Evolutionary conservation across 306 rosid species (phyloP).

Genomic region (Parietaria judaica): DNA sequence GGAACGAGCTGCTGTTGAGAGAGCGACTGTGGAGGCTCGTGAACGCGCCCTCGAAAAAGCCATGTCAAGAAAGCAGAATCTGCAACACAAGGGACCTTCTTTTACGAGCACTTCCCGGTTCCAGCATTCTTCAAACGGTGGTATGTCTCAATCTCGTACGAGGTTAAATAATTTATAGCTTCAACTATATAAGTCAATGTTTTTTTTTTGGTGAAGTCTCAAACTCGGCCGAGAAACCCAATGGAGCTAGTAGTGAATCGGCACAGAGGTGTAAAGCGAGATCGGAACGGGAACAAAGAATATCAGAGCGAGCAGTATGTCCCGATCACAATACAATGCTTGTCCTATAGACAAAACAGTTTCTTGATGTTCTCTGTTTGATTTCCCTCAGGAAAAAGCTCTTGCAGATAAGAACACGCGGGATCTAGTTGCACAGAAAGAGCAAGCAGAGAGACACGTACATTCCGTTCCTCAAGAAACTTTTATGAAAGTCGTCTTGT

Average conservation of each 20-base stretch:
- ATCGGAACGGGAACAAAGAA: slow-evolving; percentile 72
- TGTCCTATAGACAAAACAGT: slow-evolving; percentile 12
- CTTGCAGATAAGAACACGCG: slow-evolving; percentile 89
- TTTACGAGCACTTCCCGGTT: slow-evolving; percentile 31
- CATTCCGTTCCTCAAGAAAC: slow-evolving; percentile 11
- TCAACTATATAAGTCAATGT: no score
- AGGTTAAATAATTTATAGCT: slow-evolving; percentile 2
- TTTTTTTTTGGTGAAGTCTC: slow-evolving; percentile 31
- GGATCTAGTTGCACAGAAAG: slow-evolving; percentile 66
- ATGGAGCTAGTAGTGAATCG: slow-evolving; percentile 51
- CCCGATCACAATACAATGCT: slow-evolving; percentile 18
- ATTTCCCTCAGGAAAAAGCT: slow-evolving; percentile 64
- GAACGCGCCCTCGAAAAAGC: slow-evolving; percentile 84
- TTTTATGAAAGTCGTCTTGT: slow-evolving; percentile 5
- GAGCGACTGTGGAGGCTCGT: slow-evolving; percentile 82
- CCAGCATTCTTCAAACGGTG: slow-evolving; percentile 55
- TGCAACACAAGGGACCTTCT: slow-evolving; percentile 28
- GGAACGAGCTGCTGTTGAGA: slow-evolving; percentile 93
- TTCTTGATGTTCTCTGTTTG: slow-evolving; percentile 21
- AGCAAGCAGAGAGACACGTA: slow-evolving; percentile 90
- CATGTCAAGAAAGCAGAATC: slow-evolving; percentile 57
- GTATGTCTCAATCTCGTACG: slow-evolving; percentile 37
- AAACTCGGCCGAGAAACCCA: slow-evolving; percentile 34
- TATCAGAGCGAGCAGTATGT: slow-evolving; percentile 85
- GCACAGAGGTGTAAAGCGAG: slow-evolving; percentile 74